Conservation (phyloP, 129 eudicot species). For the Lonicera japonica region DNA sequence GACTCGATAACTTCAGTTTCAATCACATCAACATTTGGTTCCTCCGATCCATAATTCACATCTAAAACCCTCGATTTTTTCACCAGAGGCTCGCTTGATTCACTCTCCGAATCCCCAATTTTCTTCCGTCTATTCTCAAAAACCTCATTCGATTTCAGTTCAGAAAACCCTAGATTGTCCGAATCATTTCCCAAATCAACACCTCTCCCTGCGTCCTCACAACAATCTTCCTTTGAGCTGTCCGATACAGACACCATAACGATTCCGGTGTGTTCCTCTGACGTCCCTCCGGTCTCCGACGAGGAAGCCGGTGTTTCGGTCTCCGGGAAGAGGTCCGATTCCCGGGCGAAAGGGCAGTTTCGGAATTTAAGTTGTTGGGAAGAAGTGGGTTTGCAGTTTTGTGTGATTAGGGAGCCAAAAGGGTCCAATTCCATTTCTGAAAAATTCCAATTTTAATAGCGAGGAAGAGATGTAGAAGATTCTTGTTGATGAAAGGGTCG, state of each 20-base stretch:
- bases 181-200: conserved; percentile 1
- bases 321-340: conserved; percentile 20
- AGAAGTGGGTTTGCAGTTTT: conserved; percentile 25
- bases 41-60: not conserved
- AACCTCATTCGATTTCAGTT: no score
- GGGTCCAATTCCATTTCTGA: conserved; percentile 22
- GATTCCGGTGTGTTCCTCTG: conserved; percentile 21
- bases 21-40: not conserved
- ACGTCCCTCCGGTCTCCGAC: conserved; percentile 2
- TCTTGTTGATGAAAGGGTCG: not conserved
- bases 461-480: no score
- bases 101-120: not conserved
- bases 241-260: conserved; percentile 13
- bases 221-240: conserved; percentile 1
- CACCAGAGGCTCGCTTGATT: not conserved
- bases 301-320: conserved; percentile 10
- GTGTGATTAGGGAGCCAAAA: conserved; percentile 14
- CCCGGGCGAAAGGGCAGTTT: conserved; percentile 28
- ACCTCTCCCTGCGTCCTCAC: not conserved
- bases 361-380: conserved; percentile 35
- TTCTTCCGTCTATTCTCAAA: no score
- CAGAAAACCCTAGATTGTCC: conserved; percentile 10
- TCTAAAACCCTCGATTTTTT: not conserved
- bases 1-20: not conserved
- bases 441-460: not conserved